Percentiles rank a stretch among this genome's conserved stretches.
These are phyloP conservation scores for Pneumocystis sp. DNA, from an alignment of 1,139 yeast species.

Conservation along the genomic window DNA sequence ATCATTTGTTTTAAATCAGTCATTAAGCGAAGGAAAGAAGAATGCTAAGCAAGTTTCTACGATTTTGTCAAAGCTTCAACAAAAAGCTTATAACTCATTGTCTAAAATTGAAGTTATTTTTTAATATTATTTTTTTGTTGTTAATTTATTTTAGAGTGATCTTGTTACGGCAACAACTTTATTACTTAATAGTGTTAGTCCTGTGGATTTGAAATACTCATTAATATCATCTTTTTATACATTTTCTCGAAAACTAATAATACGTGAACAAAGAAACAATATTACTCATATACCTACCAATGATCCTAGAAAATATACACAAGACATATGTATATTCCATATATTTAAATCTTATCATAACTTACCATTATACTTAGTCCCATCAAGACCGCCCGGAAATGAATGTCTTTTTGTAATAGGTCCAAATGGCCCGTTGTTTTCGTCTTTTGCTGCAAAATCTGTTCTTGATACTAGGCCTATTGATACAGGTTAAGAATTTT, in stretches of 20 bases:
- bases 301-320: not conserved
- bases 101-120: not conserved
- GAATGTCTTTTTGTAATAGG: not conserved
- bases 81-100: not conserved
- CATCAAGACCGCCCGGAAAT: not conserved
- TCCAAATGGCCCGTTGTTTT: not conserved
- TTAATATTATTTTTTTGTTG: not conserved
- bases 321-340: not conserved
- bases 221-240: not conserved
- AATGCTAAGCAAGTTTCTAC: not conserved
- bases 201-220: not conserved
- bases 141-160: not conserved
- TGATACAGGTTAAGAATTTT: not conserved
- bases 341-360: not conserved
- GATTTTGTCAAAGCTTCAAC: not conserved
- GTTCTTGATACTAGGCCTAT: not conserved
- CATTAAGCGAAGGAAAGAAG: not conserved
- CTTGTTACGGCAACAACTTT: not conserved
- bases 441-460: not conserved
- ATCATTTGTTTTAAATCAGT: not conserved
- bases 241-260: not conserved
- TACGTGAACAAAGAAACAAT: not conserved
- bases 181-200: not conserved
- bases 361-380: not conserved
- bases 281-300: not conserved